Percentiles rank a stretch among this genome's conserved stretches.
phyloP scores from a whole-genome alignment of 192 early-diverging fungal species.

The Backusella circina region DNA sequence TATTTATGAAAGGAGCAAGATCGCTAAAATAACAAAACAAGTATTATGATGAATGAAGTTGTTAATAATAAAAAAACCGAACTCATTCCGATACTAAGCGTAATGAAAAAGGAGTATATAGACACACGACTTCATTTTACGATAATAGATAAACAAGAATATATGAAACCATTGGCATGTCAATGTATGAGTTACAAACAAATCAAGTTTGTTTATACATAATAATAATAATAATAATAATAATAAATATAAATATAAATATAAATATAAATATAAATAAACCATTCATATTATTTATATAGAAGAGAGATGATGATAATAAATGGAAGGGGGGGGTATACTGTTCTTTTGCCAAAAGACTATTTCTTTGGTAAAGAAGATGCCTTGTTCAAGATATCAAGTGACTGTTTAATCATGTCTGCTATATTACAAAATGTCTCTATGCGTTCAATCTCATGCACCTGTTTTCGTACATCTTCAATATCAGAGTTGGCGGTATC shows the following conservation, averaged over 20 bases:
- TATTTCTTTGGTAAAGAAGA: background rate
- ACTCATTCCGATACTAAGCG: background rate
- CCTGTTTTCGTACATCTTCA: slow-evolving; percentile 15
- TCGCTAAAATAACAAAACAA: background rate
- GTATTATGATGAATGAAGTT: background rate
- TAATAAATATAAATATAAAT: too few species aligned
- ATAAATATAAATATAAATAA: too few species aligned
- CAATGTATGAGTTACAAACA: background rate
- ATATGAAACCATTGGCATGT: background rate
- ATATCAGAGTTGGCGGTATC: slow-evolving; percentile 21
- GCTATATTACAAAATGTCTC: slow-evolving; percentile 17
- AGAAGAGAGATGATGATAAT: too few species aligned
- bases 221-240: too few species aligned
- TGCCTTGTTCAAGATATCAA: background rate
- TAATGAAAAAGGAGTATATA: background rate
- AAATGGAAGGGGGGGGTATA: background rate
- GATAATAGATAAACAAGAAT: too few species aligned
- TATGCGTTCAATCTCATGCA: slow-evolving; percentile 10
- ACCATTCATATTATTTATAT: too few species aligned
- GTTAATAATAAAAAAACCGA: background rate
- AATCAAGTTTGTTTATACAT: too few species aligned
- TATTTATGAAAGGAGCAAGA: background rate
- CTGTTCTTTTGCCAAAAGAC: background rate
- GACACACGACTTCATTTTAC: too few species aligned
- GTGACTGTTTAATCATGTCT: slow-evolving; percentile 15